Base-by-base conservation (phyloP, 1,139 yeast genomes). In the Saccharomyces hybrid region DNA sequence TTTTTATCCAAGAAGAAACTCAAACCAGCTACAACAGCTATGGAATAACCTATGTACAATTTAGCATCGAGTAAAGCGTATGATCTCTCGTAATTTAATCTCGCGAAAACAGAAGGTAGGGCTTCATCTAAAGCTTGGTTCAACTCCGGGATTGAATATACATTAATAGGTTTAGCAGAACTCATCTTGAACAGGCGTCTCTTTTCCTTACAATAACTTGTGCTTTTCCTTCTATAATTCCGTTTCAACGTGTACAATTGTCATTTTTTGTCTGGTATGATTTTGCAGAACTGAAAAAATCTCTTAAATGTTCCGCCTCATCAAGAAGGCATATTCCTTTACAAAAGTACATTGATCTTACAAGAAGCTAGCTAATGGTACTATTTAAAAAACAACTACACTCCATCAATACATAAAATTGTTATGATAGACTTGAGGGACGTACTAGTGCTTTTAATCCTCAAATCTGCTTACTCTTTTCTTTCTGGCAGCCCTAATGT, bases 1-100 rank as follows among this genome's bases (percentile, higher is more conserved):
- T 81, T 80, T 71, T 85, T 85, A 68, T 91, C 97, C 47, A 82
- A 68, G 55, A 76, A 75, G 65, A 80, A 89, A 55, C 89, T 79
- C 5, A 74, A 68, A 1, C 79, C 96, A 2, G 96, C 88, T 16
- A 84, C 72, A 1, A 75, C 71, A 8, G 87, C 91, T 2, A 89
- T 81, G 11, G 76, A 60, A 62, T 82, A 84, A 0, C 96, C 96
- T 48, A 90, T 69, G 0, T 77, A 83, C 49, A 91, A 74, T 62
- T 86, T 84, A 28, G 78, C 71, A 65, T 90, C 95, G 50, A 75
- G 75, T 41, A 83, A 67, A 13, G 64, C 64, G 65, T 82, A 84
- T 23, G 82, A 75, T 67, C 88, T 88, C 14, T 71, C 72, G 68
- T 80, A 90, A 2, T 91, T 93, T 51, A 83, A 70, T 49, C 77